Conservation (phyloP, 2,329 filamentous ascomycete species). For the Ceratocystis albifundus region DNA sequence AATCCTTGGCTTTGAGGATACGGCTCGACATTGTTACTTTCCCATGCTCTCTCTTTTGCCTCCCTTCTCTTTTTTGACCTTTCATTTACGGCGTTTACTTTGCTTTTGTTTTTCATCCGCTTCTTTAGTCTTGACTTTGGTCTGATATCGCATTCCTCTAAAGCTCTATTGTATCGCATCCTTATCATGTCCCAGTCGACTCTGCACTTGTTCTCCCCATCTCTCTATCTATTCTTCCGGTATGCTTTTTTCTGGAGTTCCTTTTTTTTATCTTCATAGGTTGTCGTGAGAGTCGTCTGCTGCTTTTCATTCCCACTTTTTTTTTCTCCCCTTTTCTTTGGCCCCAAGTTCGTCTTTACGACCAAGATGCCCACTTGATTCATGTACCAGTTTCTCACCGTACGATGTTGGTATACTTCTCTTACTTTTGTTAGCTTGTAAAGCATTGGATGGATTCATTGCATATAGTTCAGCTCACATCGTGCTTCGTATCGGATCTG, state of each 20-base stretch:
- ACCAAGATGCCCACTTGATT: neutral
- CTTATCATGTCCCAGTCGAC: slow-evolving; percentile 8
- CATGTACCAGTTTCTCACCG: neutral
- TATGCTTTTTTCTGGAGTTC: slow-evolving; percentile 6
- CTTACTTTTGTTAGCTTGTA: too few species aligned
- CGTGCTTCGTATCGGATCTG: neutral
- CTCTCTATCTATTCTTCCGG: neutral
- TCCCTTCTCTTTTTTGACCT: neutral
- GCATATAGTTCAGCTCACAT: neutral
- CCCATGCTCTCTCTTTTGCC: neutral
- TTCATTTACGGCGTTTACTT: slow-evolving; percentile 13
- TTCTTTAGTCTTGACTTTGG: slow-evolving; percentile 15
- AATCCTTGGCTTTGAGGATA: neutral
- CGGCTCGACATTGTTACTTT: neutral
- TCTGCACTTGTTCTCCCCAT: slow-evolving; percentile 10
- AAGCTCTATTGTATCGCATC: slow-evolving; percentile 4
- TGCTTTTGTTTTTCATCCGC: slow-evolving; percentile 14
- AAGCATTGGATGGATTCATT: too few species aligned
- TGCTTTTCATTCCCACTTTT: neutral
- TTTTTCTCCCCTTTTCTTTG: neutral
- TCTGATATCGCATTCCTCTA: slow-evolving; percentile 9
- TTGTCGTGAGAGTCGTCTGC: neutral
- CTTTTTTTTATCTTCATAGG: slow-evolving; percentile 13
- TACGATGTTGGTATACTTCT: neutral
- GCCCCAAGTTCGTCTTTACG: neutral